Evolutionary conservation across 225 moss, liverwort and hornwort genomes (phyloP), one percentile per base, ranked within the genome.

Genomic region (Thuidium tamariscinum): DNA sequence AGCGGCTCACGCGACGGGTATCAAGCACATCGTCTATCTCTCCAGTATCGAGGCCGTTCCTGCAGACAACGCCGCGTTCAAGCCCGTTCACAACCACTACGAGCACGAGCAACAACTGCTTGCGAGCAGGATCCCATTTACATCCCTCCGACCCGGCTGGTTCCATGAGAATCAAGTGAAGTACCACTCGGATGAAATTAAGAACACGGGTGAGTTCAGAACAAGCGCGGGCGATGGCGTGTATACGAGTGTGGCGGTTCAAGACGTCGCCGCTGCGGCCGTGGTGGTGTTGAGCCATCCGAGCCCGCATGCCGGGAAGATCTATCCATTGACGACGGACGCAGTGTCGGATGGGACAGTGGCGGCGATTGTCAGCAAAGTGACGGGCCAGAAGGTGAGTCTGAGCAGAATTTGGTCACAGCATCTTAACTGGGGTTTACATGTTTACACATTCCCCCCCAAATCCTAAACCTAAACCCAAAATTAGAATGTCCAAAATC

Each of bases 171-270:
- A 91, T 70, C 65, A 64, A 48, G 46, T 86, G 51, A 52, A 11
- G 52, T 42, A 51, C 63, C 49, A 74, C 27, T 26, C 86, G 66
- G 70, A 79, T 13, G 57, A 81, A 9, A 76, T 92, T 39, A 84
- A 84, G 10, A 22, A 36, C 15, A 74, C 46, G 7, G 89, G 88
- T 6, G 86, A 84, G 88, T 88, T 93, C 75, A 44, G 60, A 49
- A 82, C 86, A 13, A 92, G 92, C 82, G 82, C 88, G 5, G 89
- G 88, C 9, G 88, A 88, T 9, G 89, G 91, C 23, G 62, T 86
- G 55, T 93, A 85, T 82, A 76, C 89, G 48, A 82, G 25, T 14
- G 86, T 93, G 21, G 88, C 91, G 12, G 15, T 93, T 25, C 26
- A 81, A 37, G 91, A 93, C 84, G 76, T 93, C 13, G 89, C 86